Percentiles rank a stretch among this genome's conserved stretches.
Evolutionary conservation across 208 protist genomes (phyloP).

Genomic region (Trypanosoma melophagium): DNA sequence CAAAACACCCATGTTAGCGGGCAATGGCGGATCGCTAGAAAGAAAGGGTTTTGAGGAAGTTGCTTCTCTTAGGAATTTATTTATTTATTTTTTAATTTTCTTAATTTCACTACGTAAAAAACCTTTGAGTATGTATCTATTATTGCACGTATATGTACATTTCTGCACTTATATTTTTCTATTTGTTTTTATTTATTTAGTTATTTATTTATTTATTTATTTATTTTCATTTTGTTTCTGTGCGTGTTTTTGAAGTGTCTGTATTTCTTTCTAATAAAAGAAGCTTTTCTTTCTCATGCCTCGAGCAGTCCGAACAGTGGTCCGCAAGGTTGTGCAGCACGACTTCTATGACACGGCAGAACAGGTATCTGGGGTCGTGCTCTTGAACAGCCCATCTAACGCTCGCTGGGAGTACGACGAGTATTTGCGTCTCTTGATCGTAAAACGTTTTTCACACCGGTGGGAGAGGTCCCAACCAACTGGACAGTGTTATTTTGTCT

Average conservation of each 20-base stretch:
- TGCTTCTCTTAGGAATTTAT: background rate
- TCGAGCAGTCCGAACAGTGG: background rate
- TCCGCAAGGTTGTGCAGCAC: slow-evolving; percentile 27
- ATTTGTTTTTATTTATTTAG: too few species aligned
- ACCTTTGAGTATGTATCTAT: too few species aligned
- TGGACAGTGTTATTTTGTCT: slow-evolving; percentile 58
- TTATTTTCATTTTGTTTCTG: too few species aligned
- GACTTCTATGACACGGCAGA: slow-evolving; percentile 30
- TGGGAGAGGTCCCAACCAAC: background rate
- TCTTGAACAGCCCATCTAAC: slow-evolving; percentile 71
- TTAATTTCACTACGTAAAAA: too few species aligned
- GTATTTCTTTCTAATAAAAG: background rate
- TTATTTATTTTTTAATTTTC: slow-evolving; percentile 2
- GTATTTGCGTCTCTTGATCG: slow-evolving; percentile 46
- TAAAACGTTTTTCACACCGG: slow-evolving; percentile 25
- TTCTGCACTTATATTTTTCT: too few species aligned
- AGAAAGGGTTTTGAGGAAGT: slow-evolving; percentile 4
- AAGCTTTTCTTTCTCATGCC: background rate
- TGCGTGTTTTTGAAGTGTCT: background rate
- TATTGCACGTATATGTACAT: slow-evolving; percentile 1
- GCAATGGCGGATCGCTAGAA: too few species aligned
- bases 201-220: too few species aligned
- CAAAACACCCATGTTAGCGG: too few species aligned
- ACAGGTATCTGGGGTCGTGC: slow-evolving; percentile 47
- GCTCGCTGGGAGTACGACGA: slow-evolving; percentile 45